These are phyloP conservation scores for Knoxia roxburghii DNA, from an alignment of 257 asterid species.

Conservation along the genomic window DNA sequence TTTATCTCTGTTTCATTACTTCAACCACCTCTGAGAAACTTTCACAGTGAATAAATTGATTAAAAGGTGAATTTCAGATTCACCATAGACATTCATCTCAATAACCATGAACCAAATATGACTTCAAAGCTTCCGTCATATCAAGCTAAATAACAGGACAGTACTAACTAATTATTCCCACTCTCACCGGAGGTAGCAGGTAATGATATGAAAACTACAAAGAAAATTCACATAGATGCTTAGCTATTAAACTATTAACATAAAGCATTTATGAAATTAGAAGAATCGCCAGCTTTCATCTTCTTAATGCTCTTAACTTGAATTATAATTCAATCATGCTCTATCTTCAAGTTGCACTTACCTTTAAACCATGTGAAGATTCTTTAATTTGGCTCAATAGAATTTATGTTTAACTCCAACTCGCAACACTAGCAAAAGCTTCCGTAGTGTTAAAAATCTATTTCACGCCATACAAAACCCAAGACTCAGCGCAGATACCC, in stretches of 20 bases:
- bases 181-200: neutral
- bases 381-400: neutral
- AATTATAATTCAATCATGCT: neutral
- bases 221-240: neutral
- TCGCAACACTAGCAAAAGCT: neutral
- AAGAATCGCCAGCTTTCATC: neutral
- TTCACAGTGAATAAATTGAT: neutral
- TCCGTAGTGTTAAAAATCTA: neutral
- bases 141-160: neutral
- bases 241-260: neutral
- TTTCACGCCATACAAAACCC: neutral
- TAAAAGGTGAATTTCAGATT: neutral
- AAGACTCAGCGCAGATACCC: neutral
- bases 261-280: neutral
- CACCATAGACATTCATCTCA: neutral
- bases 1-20: neutral
- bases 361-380: neutral
- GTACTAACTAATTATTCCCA: neutral
- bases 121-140: no score
- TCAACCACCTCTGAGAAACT: neutral
- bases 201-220: no score
- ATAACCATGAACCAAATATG: neutral
- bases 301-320: neutral
- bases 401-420: neutral
- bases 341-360: neutral